These are phyloP conservation scores for Geotrichum carabidarum DNA, from an alignment of 1,139 yeast species.

Conservation along the genomic window DNA sequence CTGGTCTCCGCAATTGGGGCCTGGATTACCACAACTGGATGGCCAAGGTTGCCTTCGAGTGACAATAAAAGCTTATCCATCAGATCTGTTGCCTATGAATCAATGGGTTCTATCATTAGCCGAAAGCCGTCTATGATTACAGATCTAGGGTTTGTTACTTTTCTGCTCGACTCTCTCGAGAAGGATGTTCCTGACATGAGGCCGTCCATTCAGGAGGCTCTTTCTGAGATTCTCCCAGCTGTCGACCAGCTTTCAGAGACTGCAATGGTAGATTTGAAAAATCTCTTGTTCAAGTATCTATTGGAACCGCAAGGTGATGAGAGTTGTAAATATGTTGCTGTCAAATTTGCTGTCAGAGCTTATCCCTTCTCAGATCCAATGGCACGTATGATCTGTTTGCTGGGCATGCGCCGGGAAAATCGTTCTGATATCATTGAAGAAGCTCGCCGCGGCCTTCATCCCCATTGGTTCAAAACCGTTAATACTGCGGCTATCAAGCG, in stretches of 20 bases:
- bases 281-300: slow-evolving; percentile 43
- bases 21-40: slow-evolving; percentile 35
- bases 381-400: slow-evolving; percentile 62
- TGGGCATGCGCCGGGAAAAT: slow-evolving; percentile 55
- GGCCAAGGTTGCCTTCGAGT: slow-evolving; percentile 33
- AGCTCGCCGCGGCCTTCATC: slow-evolving; percentile 75
- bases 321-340: slow-evolving; percentile 54
- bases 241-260: slow-evolving; percentile 42
- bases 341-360: slow-evolving; percentile 60
- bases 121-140: slow-evolving; percentile 45
- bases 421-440: slow-evolving; percentile 76
- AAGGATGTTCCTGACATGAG: slow-evolving; percentile 61
- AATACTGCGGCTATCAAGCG: slow-evolving; percentile 23
- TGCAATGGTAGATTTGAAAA: slow-evolving; percentile 45
- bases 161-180: slow-evolving; percentile 66
- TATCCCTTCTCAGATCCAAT: slow-evolving; percentile 65
- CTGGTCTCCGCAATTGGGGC: slow-evolving; percentile 23
- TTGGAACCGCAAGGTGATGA: slow-evolving; percentile 29
- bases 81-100: slow-evolving; percentile 68
- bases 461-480: slow-evolving; percentile 54
- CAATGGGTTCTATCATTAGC: slow-evolving; percentile 61
- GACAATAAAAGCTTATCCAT: slow-evolving; percentile 37
- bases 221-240: slow-evolving; percentile 54
- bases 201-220: slow-evolving; percentile 66
- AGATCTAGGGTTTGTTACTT: slow-evolving; percentile 42